Conservation (phyloP, 192 early-diverging fungal species). For the Linnemannia exigua region DNA sequence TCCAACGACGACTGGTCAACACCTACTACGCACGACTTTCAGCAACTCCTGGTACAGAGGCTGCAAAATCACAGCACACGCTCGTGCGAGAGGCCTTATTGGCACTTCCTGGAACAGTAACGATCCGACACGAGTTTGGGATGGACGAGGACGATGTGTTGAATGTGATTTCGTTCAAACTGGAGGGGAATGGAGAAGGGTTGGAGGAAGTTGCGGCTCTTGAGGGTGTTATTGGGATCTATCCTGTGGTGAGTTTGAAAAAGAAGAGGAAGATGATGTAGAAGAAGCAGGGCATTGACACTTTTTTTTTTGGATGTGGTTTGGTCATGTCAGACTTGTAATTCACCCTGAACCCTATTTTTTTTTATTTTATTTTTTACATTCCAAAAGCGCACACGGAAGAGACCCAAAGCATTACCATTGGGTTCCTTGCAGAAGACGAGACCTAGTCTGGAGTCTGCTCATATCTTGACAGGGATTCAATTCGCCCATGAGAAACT, state of each 20-base stretch:
- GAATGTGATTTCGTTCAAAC: conserved; percentile 63
- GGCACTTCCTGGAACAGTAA: conserved; percentile 23
- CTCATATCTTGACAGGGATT: conserved; percentile 29
- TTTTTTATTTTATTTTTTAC: conserved; percentile 18
- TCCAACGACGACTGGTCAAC: background rate
- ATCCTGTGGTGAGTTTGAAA: conserved; percentile 63
- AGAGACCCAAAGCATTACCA: conserved; percentile 47
- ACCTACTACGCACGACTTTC: conserved; percentile 42
- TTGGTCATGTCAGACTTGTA: background rate
- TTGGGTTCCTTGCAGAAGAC: conserved; percentile 19
- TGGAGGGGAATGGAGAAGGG: conserved; percentile 43
- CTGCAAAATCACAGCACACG: conserved; percentile 22
- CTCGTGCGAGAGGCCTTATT: conserved; percentile 11
- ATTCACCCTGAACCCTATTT: background rate
- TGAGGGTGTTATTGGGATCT: conserved; percentile 57
- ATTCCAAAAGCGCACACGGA: conserved; percentile 33
- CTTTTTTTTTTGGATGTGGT: background rate
- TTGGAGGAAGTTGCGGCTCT: conserved; percentile 36
- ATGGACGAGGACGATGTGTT: conserved; percentile 60
- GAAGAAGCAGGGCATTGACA: too few relatives aligned
- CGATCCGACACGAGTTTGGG: conserved; percentile 48
- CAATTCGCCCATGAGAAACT: conserved; percentile 3
- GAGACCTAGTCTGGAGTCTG: conserved; percentile 45
- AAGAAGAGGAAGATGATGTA: too few relatives aligned
- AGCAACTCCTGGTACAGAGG: conserved; percentile 25